phyloP scores from a whole-genome alignment of 768 basidiomycete species.

The Tylopilus rubrobrunneus region DNA sequence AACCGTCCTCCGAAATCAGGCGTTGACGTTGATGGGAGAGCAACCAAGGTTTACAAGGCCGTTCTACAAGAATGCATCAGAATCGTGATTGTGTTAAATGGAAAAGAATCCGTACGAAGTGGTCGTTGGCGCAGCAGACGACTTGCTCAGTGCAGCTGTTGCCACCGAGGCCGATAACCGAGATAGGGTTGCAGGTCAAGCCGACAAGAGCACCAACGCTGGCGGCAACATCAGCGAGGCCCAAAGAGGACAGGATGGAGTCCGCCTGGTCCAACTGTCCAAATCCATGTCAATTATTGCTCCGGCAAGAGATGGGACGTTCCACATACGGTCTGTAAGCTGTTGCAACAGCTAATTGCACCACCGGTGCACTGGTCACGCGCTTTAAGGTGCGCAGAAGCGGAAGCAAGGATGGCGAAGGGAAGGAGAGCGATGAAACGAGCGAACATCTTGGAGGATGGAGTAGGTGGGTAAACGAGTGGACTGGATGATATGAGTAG shows the following conservation, averaged over 20 bases:
- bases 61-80: not conserved
- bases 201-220: conserved; percentile 1
- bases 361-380: conserved; percentile 14
- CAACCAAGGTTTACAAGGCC: conserved; percentile 6
- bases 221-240: not conserved
- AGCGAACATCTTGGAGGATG: conserved; percentile 10
- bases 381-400: conserved; percentile 4
- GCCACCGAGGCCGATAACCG: conserved; percentile 3
- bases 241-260: not conserved
- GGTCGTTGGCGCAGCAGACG: conserved; percentile 11
- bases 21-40: not conserved
- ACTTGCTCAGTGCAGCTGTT: not conserved
- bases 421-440: conserved; percentile 15
- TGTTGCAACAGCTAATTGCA: conserved; percentile 9
- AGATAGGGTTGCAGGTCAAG: conserved; percentile 4
- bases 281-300: not conserved
- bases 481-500: conserved; percentile 1
- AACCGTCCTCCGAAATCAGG: not conserved
- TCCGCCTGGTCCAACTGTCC: not conserved
- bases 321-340: not conserved
- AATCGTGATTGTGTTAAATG: not conserved
- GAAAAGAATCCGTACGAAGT: not conserved
- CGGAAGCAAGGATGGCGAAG: conserved; percentile 12
- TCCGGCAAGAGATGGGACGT: not conserved
- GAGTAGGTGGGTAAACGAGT: not conserved